Base-by-base conservation (phyloP, 192 early-diverging fungal genomes). In the Coemansia sp. region DNA sequence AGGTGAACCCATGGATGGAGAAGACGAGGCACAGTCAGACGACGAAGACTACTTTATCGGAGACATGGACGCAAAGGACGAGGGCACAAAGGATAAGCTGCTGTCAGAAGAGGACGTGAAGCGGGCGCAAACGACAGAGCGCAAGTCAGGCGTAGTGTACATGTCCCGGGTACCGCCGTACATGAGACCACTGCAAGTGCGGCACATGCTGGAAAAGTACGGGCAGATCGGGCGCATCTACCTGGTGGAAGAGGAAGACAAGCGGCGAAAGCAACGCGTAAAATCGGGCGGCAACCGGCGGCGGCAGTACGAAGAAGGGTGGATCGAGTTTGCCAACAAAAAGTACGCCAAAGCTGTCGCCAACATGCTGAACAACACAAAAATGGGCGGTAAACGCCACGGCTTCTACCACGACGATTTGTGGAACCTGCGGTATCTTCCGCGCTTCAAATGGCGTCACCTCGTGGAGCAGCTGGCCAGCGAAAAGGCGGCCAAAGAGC, bases 281-380 rank as follows among this genome's bases (percentile, higher is more conserved):
- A 97, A 97, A 76, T 92, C 93, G 68, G 86, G 85, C 23, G 87
- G 90, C 22, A 96, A 96, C 82, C 88, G 84, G 57, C 86, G 89
- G 12, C 82, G 88, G 26, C 95, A 96, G 66, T 98, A 86, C 71
- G 88, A 86, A 1, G 95, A 98, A 73, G 97, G 95, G 6, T 98
- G 97, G 97, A 89, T 98, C 23, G 97, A 98, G 78, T 97, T 98
- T 75, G 70, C 80, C 55, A 93, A 96, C 79, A 98, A 98, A 77
- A 89, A 86, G 54, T 84, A 88, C n/a, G 97, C 94, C 26, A 89
- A 93, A 62, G 71, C 75, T 3, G 84, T 90, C 0, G 94, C 94
- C 4, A 69, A 68, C 3, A 77, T 84, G 61, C 77, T 98, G 47
- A 98, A 98, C 75, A 87, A 88, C 61, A 86, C 85, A 29, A 83